Evolutionary conservation across 495 filamentous ascomycete species (phyloP).

Genomic region (Neurospora sp.): DNA sequence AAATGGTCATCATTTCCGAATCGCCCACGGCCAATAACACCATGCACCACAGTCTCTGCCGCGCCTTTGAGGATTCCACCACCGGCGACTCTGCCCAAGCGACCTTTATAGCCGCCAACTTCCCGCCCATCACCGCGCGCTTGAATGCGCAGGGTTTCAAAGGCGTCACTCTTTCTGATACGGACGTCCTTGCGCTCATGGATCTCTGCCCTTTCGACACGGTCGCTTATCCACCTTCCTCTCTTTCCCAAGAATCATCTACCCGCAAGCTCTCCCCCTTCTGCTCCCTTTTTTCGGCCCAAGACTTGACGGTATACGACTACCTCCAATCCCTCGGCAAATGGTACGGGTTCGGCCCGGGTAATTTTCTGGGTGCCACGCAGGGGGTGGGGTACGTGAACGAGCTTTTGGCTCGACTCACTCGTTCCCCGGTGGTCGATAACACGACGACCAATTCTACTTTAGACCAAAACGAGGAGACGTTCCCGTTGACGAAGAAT

Average conservation of each 20-base stretch:
- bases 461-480: constrained; percentile 47
- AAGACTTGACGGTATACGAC: constrained; percentile 66
- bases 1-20: constrained; percentile 58
- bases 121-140: constrained; percentile 49
- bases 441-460: constrained; percentile 63
- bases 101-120: constrained; percentile 47
- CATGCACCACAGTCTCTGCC: constrained; percentile 60
- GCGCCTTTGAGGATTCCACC: constrained; percentile 45
- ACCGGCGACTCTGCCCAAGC: constrained; percentile 40
- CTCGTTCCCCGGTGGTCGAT: constrained; percentile 52
- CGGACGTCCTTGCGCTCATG: constrained; percentile 62
- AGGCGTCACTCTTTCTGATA: constrained; percentile 45
- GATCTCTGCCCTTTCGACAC: constrained; percentile 79
- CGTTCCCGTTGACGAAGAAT: constrained; percentile 60
- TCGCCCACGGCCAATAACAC: constrained; percentile 60
- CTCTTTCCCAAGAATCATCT: constrained; percentile 27
- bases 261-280: constrained; percentile 41
- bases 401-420: constrained; percentile 75
- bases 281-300: constrained; percentile 57
- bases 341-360: constrained; percentile 69
- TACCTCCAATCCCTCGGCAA: constrained; percentile 69
- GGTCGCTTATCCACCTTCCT: constrained; percentile 55
- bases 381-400: constrained; percentile 80
- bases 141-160: constrained; percentile 49
- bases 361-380: constrained; percentile 65